Base-by-base conservation (phyloP, 192 early-diverging fungal species). In the Thamnidium elegans region DNA sequence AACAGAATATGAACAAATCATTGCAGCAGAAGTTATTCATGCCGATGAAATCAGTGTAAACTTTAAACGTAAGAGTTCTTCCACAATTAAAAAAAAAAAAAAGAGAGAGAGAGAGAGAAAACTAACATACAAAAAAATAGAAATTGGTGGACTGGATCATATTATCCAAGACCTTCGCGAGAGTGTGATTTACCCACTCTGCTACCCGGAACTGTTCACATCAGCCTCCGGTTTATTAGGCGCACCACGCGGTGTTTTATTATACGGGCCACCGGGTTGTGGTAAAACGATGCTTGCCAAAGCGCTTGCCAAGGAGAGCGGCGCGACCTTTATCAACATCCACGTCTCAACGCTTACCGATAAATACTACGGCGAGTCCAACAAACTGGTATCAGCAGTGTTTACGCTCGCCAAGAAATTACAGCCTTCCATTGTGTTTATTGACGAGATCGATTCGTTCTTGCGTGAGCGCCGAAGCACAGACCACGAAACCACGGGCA, bases 221-320 rank as follows among this genome's bases (percentile, higher is more conserved):
- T 87, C 87, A 19, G 78, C 87, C 6, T 92, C 91, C 13, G 93
- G 93, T 11, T 75, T 99, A 45, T 73, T 98, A 48, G 94, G 92
- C 6, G 90, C 94, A 7, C 94, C 97, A 34, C 94, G 95, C 63
- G 97, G 97, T 31, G 93, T 96, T 17, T 69, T 97, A 44, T 76
- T 99, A n/a, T 94, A 96, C 74, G 97, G 95, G 8, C 94, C 95
- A 44, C 94, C 95, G 14, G 89, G 95, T 21, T 96, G 94, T 66
- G 97, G 97, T 51, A 99, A 99, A 73, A 99, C 96, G 14, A 96
- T 99, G 94, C 69, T 96, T 69, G 97, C 97, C 55, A 98, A 98
- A 78, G 97, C 97, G 4, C 83, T 99, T 26, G 96, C 97, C 31
- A 89, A 90, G 51, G 97, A 99, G 74, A 96, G 94, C n/a, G 87